Conservation (phyloP, 2,329 filamentous ascomycete species). For the Colletotrichum sp. region DNA sequence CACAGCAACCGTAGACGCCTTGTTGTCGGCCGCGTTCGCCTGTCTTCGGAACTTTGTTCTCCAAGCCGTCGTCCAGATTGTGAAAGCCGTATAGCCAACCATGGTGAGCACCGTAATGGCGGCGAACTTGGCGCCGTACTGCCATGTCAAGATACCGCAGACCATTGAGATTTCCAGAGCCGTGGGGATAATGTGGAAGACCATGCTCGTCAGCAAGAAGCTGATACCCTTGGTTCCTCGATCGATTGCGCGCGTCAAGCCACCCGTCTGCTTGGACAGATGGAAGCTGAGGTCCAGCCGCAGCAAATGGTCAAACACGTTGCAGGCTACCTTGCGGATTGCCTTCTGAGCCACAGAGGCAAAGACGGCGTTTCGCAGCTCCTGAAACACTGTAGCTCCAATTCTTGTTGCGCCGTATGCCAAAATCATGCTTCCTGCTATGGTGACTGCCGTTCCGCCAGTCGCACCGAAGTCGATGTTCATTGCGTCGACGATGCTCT, state of each 20-base stretch:
- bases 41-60: conserved; percentile 94
- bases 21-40: conserved; percentile 96
- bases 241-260: conserved; percentile 91
- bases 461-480: conserved; percentile 89
- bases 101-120: conserved; percentile 90
- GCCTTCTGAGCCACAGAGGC: conserved; percentile 97
- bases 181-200: conserved; percentile 95
- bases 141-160: conserved; percentile 94
- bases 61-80: conserved; percentile 96
- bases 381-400: conserved; percentile 88
- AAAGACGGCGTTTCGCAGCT: conserved; percentile 94
- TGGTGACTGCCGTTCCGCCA: conserved; percentile 87
- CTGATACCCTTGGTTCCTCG: conserved; percentile 98
- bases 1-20: conserved; percentile 91
- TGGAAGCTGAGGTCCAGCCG: conserved; percentile 93
- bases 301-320: conserved; percentile 91
- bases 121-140: conserved; percentile 92
- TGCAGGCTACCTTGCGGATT: conserved; percentile 87
- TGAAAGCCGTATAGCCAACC: conserved; percentile 95
- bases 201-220: conserved; percentile 96
- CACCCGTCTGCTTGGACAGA: conserved; percentile 91
- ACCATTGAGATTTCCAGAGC: conserved; percentile 94
- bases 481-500: conserved; percentile 96
- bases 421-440: conserved; percentile 91
- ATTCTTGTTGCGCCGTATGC: conserved; percentile 91